Evolutionary conservation across 257 asterid species (phyloP).

Genomic region (Nemophila menziesii): DNA sequence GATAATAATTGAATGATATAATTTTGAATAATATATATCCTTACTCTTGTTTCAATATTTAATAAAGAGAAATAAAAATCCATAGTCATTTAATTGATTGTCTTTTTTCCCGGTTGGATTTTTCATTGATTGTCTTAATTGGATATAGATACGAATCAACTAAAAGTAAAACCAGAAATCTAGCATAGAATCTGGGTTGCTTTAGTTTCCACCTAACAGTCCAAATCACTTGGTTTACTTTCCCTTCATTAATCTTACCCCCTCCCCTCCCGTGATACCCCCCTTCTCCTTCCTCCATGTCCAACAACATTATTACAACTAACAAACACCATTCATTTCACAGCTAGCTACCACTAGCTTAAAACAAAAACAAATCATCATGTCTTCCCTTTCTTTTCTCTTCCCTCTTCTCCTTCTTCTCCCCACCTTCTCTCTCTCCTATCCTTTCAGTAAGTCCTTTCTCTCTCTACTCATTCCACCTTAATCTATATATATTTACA

Average conservation of each 20-base stretch:
- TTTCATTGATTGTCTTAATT: too few relatives aligned
- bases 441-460: conserved; percentile 13
- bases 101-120: too few relatives aligned
- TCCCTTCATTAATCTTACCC: not conserved
- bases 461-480: not conserved
- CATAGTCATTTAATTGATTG: too few relatives aligned
- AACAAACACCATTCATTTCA: too few relatives aligned
- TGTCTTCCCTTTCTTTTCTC: not conserved
- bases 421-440: conserved; percentile 6
- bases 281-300: too few relatives aligned
- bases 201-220: not conserved
- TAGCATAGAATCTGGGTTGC: not conserved
- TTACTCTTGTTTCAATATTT: too few relatives aligned
- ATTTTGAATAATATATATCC: too few relatives aligned
- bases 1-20: too few relatives aligned
- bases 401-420: not conserved
- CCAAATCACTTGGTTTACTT: not conserved
- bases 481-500: not conserved
- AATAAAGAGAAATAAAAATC: too few relatives aligned
- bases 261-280: too few relatives aligned
- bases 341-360: not conserved
- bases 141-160: too few relatives aligned
- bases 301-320: too few relatives aligned
- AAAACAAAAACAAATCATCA: not conserved
- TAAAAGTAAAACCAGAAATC: not conserved